phyloP scores from a whole-genome alignment of 2,329 filamentous ascomycete species.

The Fusarium bactridioides region DNA sequence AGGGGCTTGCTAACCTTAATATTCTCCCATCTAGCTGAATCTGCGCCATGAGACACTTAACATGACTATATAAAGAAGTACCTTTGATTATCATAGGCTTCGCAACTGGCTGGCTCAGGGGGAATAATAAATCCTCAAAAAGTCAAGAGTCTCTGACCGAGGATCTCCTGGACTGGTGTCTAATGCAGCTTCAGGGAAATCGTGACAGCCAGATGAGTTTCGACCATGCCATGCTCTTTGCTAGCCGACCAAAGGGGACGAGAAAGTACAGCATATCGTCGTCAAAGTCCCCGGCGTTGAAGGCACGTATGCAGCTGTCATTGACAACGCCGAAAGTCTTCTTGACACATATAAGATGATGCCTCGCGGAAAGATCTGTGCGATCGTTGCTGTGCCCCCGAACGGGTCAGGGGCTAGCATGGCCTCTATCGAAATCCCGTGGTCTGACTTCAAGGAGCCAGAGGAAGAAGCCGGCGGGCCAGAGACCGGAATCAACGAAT shows the following conservation, averaged over 20 bases:
- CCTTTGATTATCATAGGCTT: not conserved
- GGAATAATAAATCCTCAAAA: too few relatives aligned
- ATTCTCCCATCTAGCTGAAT: too few relatives aligned
- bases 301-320: rapidly evolving
- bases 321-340: not conserved
- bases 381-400: not conserved
- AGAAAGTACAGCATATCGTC: not conserved
- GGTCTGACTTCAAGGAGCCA: too few relatives aligned
- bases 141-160: too few relatives aligned
- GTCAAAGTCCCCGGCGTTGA: not conserved
- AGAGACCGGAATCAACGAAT: too few relatives aligned
- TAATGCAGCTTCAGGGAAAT: too few relatives aligned
- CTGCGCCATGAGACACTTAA: not conserved
- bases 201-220: too few relatives aligned
- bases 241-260: not conserved
- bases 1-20: not conserved
- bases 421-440: not conserved
- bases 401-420: not conserved
- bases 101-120: too few relatives aligned
- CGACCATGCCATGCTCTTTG: too few relatives aligned
- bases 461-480: too few relatives aligned
- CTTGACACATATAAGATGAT: not conserved
- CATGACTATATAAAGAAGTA: not conserved
- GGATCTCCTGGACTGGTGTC: too few relatives aligned
- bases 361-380: not conserved